Percentiles rank a stretch among this genome's conserved stretches.
Evolutionary conservation across 169 alveolate genomes (phyloP).

Genomic region (Ichthyophthirius multifiliis): DNA sequence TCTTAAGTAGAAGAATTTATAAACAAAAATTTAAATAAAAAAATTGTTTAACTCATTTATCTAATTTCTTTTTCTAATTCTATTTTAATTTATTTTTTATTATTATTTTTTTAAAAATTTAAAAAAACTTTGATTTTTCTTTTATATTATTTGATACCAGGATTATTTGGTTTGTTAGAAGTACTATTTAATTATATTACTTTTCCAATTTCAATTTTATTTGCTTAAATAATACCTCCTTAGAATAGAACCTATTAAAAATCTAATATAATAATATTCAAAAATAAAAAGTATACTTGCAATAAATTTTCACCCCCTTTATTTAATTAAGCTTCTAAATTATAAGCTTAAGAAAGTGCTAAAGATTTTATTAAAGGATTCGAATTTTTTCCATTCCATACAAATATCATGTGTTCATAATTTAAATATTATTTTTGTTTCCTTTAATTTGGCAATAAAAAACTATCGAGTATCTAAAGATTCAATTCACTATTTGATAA

Average conservation of each 20-base stretch:
- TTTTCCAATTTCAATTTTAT: slow-evolving; percentile 56
- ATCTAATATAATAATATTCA: neutral
- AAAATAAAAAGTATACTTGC: neutral
- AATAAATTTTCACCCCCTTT: slow-evolving; percentile 54
- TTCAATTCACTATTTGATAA: slow-evolving; percentile 12
- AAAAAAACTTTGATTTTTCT: too few relatives aligned
- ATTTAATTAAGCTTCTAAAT: slow-evolving; percentile 46
- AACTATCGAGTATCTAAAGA: slow-evolving; percentile 47
- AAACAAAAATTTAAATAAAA: slow-evolving; percentile 58
- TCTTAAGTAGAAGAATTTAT: neutral
- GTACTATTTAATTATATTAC: slow-evolving; percentile 46
- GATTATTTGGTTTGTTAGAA: slow-evolving; percentile 5
- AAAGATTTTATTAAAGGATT: slow-evolving; percentile 59
- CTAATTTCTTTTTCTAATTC: slow-evolving; percentile 35
- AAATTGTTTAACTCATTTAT: slow-evolving; percentile 58
- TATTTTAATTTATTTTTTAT: slow-evolving; percentile 35
- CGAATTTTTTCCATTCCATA: slow-evolving; percentile 73
- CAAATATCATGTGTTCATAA: slow-evolving; percentile 63
- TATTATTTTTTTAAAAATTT: neutral
- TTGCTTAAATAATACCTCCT: slow-evolving; percentile 68
- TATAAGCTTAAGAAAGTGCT: slow-evolving; percentile 62
- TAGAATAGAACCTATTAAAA: slow-evolving; percentile 34
- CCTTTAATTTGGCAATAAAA: slow-evolving; percentile 49
- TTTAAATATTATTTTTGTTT: slow-evolving; percentile 7
- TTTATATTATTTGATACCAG: neutral